Base-by-base conservation (phyloP, 306 rosid species). In the Abrus precatorius region DNA sequence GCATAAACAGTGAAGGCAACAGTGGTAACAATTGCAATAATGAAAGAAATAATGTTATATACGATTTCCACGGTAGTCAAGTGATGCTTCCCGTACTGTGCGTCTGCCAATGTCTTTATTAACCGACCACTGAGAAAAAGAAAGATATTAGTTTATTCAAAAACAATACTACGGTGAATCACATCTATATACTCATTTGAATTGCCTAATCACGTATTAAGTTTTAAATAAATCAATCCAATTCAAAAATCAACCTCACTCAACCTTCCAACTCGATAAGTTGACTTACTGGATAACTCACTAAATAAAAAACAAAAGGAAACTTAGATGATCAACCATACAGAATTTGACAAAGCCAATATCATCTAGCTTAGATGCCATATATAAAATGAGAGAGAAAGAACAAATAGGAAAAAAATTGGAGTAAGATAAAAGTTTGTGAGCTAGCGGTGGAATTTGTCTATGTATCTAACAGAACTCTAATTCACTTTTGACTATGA, bases 1-100 rank as follows among this genome's bases (percentile, higher is more conserved):
- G 98, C 96, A 76, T 90, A 95, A 60, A 95, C 85, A 32, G 98
- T 90, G 84, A 95, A 95, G 56, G 85, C 95, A 84, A 91, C 54
- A 6, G 90, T 91, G 57, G 94, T 95, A 63, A 93, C 66, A 13
- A 93, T 61, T 5, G 99, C 96, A 63, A 93, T 62, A 61, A 95
- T 62, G 82, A 93, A 90, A 59, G 99, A 93, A 74, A 91, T 80
- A 78, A 83, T 38, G 84, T 95, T 95, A 88, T 95, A 95, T 45
- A 91, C 84, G 5, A 95, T 95, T 88, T 91, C 99, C 60, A 95
- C 89, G 0, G 91, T 86, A 11, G 99, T 95, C 91, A 93, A 55
- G 79, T 77, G 99, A 76, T 87, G 90, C 77, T 81, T 95, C 86
- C 94, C 92, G 1, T 93, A 89, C 78, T 90, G 86, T 45, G 94